These are phyloP conservation scores for Colletotrichum sp. DNA, from an alignment of 2,329 filamentous ascomycete species.

Conservation along the genomic window DNA sequence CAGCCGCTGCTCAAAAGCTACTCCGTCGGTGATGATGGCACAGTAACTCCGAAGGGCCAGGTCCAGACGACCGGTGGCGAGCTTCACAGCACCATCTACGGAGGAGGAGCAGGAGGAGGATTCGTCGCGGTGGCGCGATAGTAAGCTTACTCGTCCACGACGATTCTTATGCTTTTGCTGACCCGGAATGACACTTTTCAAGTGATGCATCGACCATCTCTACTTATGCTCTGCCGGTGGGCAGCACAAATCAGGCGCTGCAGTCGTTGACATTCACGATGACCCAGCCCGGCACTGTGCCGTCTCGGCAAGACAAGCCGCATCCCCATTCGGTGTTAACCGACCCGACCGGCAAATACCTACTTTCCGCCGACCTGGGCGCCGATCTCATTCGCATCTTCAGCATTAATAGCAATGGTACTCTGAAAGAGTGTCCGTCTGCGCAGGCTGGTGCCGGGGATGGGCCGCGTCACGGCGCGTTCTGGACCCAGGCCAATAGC, in stretches of 20 bases:
- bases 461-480: constrained; percentile 59
- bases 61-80: constrained; percentile 38
- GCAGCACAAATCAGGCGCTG: constrained; percentile 29
- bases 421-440: constrained; percentile 48
- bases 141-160: constrained; percentile 31
- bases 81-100: constrained; percentile 46
- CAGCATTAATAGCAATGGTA: constrained; percentile 50
- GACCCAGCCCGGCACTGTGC: constrained; percentile 44
- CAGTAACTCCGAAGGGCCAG: constrained; percentile 33
- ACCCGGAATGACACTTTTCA: not conserved
- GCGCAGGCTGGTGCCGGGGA: constrained; percentile 49
- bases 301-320: constrained; percentile 56
- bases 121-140: constrained; percentile 51
- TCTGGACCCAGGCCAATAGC: constrained; percentile 40
- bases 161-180: not conserved
- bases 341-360: constrained; percentile 53
- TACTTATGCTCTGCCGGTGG: constrained; percentile 46
- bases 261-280: constrained; percentile 47
- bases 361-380: constrained; percentile 59
- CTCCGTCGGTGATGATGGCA: constrained; percentile 34
- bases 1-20: constrained; percentile 39
- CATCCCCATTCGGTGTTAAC: constrained; percentile 59
- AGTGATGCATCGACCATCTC: constrained; percentile 48
- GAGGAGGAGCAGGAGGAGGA: constrained; percentile 37
- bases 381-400: constrained; percentile 61